Conservation (phyloP, 495 filamentous ascomycete genomes). For the Aspergillus coremiiformis region DNA sequence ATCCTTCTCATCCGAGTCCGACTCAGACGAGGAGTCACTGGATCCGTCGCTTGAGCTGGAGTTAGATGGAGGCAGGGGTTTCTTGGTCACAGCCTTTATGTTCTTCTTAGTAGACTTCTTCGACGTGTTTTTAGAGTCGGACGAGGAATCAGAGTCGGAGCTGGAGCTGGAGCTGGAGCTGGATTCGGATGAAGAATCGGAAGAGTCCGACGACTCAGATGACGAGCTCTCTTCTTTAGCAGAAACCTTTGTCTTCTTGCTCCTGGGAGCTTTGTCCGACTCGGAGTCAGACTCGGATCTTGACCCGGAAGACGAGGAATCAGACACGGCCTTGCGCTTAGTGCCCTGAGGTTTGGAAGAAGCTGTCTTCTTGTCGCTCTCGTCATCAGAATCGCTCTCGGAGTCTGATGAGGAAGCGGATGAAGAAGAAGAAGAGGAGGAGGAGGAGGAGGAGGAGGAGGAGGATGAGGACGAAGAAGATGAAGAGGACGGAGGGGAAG, state of each 20-base stretch:
- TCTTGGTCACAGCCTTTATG: constrained; percentile 45
- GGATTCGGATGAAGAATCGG: constrained; percentile 20
- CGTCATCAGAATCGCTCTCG: constrained; percentile 56
- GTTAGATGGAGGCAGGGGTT: constrained; percentile 42
- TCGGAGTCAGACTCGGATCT: constrained; percentile 41
- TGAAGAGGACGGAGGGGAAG: constrained; percentile 32
- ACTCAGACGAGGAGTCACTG: constrained; percentile 13
- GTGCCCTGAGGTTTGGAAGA: constrained; percentile 32
- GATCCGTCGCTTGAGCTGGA: constrained; percentile 26
- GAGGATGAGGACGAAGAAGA: constrained; percentile 41
- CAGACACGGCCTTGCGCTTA: constrained; percentile 61
- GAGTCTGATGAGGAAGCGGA: constrained; percentile 45
- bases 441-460: constrained; percentile 41
- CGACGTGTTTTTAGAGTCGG: constrained; percentile 26
- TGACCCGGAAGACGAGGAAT: constrained; percentile 40
- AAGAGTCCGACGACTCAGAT: constrained; percentile 16
- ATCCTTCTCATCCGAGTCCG: constrained; percentile 21
- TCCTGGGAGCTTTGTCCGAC: constrained; percentile 33
- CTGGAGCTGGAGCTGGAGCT: constrained; percentile 21
- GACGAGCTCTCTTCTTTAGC: constrained; percentile 12
- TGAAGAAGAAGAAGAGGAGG: constrained; percentile 34
- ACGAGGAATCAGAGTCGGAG: constrained; percentile 33
- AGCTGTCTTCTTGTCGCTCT: constrained; percentile 31
- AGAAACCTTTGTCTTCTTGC: constrained; percentile 34
- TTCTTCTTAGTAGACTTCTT: constrained; percentile 30